Base-by-base conservation (phyloP, 2,329 filamentous ascomycete species). In the Knufia fluminis region DNA sequence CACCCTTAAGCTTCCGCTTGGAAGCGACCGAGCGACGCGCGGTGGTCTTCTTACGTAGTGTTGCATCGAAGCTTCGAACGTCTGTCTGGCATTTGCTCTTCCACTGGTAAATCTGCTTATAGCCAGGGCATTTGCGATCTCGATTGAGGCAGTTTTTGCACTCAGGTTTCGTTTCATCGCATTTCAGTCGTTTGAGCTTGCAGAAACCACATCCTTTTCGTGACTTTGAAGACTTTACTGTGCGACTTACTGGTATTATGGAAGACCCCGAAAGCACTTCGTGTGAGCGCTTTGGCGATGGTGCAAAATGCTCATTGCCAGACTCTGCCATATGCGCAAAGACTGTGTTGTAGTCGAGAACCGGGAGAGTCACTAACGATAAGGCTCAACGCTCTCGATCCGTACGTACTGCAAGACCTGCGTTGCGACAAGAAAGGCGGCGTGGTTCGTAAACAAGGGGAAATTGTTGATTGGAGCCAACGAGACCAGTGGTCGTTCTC, bases 101-200 rank as follows among this genome's bases (percentile, higher is more conserved):
- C 38, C 38, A 41, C 22, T 41, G 7, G 19, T 12, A 41, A 4
- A 22, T 17, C 22, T 41, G 17, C 38, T 41, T 12, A 22, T 41
- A 41, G 19, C 38, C 38, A 6, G 38, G 38, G 48, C 61, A 63
- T 26, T 51, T 39, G 19, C 58, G 51, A 24, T 58, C 59, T 14
- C 59, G 53, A 14, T 55, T 51, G 6, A 51, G 47, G 32, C 60
- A 63, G 40, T 50, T 57, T 14, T 50, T 52, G 42, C 61, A 63
- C 28, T 51, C 24, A 3, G 61, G 61, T 35, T 41, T 51, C 3
- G 55, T 55, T 36, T 62, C 59, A 46, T 63, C 59, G 41, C 61
- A 63, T 48, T 63, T 62, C 9, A 62, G 48, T 17, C 52, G 38
- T 17, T 41, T 41, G 8, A 19, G 17, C 19, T 41, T 41, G 38